Conservation (phyloP, 2,329 filamentous ascomycete genomes). For the Fusarium tricinctum region DNA sequence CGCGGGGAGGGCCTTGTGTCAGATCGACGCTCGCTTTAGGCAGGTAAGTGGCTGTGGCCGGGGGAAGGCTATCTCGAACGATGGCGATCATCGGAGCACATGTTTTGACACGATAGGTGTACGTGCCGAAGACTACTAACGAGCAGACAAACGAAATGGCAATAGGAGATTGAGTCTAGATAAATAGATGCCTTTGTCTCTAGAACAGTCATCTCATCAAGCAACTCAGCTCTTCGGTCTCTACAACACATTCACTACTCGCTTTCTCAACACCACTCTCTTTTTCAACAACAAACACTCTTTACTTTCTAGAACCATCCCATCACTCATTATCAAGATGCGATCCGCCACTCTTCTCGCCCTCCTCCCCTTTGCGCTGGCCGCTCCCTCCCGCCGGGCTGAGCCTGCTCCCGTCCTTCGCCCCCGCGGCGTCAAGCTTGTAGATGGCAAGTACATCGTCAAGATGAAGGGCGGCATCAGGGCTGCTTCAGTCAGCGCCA, state of each 20-base stretch:
- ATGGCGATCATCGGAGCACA: constrained; percentile 37
- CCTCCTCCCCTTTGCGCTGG: constrained; percentile 52
- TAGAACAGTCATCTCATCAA: constrained; percentile 14
- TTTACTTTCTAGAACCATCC: constrained; percentile 12
- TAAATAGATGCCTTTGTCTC: constrained; percentile 36
- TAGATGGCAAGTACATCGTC: constrained; percentile 57
- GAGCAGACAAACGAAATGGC: constrained; percentile 5
- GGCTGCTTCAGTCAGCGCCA: constrained; percentile 42
- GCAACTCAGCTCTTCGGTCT: constrained; percentile 39
- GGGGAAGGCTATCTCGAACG: constrained; percentile 34
- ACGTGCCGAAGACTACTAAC: constrained; percentile 24
- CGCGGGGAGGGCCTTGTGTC: constrained; percentile 11
- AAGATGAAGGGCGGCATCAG: constrained; percentile 51
- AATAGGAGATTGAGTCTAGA: constrained; percentile 14
- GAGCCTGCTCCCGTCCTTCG: constrained; percentile 54
- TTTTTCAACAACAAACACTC: constrained; percentile 7
- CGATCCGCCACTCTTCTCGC: constrained; percentile 53
- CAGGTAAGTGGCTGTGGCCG: constrained; percentile 32
- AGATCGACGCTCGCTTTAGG: constrained; percentile 40
- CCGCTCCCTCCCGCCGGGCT: constrained; percentile 52
- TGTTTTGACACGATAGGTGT: constrained; percentile 30
- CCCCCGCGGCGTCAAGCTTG: constrained; percentile 50
- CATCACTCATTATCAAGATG: constrained; percentile 49
- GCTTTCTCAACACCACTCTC: constrained; percentile 24
- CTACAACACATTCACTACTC: constrained; percentile 22